Evolutionary conservation across 306 rosid species (phyloP), one percentile per base, ranked within the genome.

Genomic region (Luffa acutangula): DNA sequence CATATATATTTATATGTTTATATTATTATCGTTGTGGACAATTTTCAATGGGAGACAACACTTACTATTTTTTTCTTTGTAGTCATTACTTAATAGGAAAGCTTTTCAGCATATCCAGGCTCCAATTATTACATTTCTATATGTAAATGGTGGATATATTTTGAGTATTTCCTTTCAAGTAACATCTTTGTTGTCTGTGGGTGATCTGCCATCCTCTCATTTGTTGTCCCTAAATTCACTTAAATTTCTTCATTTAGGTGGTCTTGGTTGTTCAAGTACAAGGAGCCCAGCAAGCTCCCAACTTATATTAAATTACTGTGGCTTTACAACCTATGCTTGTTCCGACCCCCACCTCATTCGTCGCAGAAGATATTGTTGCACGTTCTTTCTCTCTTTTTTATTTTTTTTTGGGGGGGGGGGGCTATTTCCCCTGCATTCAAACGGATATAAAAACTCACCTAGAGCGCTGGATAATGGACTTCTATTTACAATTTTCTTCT

Each of bases 231-330:
- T 84, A 14, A 14, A 67, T 58, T 51, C 34, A 1, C 73, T 76
- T 39, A 14, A 15, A 60, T 41, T 51, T 73, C 52, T 51, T 76
- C 37, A 65, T 18, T 76, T 75, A 85, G 88, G 85, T 9, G 54
- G 79, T 41, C 21, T n/a, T 83, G 80, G 37, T 42, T 34, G 69
- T 58, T 21, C 81, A n/a, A 83, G 20, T n/a, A 48, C 54, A 49
- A 81, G 81, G 85, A 82, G 84, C 85, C 83, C 31, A 67, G 78
- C n/a, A 36, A 72, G 75, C 76, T 83, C 82, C 31, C 15, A 6
- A 67, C 33, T 57, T 80, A 53, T 81, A 7, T 65, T 41, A 0
- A 69, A 69, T 21, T 39, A 69, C 52, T 9, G 5, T 37, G 46
- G 73, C 46, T 37, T 66, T 66, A 36, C 21, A 42, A 42, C 7